Evolutionary conservation across 164 flowering plant genomes (phyloP).

Genomic region (Houttuynia cordata): DNA sequence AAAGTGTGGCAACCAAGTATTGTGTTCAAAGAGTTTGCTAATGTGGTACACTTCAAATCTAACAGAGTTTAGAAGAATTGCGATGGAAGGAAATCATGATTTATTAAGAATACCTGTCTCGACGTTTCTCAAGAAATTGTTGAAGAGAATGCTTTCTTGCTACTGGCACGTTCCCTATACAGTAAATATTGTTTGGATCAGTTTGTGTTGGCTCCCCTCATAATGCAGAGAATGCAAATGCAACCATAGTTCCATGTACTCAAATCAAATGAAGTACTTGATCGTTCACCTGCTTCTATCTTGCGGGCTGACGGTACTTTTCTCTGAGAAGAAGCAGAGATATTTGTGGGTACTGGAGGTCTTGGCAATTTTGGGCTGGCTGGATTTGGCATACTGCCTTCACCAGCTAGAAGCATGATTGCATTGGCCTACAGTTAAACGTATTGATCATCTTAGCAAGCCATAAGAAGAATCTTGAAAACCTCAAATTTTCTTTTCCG

Average conservation of each 20-base stretch:
- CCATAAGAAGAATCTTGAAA: no score
- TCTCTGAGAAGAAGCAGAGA: background rate
- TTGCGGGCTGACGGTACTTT: constrained; percentile 5
- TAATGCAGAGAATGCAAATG: no score
- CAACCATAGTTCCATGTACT: no score
- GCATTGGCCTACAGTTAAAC: constrained; percentile 13
- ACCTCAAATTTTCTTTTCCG: background rate
- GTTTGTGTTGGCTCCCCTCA: background rate
- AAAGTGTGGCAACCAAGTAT: no score
- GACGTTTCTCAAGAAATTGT: constrained; percentile 20
- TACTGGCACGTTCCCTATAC: constrained; percentile 12
- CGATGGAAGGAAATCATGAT: background rate
- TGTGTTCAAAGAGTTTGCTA: no score
- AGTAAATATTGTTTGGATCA: no score
- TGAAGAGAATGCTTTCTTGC: constrained; percentile 18
- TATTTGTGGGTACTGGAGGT: background rate
- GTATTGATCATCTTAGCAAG: no score
- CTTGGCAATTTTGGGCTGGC: background rate
- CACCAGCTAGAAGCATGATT: constrained; percentile 21
- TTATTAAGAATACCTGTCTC: constrained; percentile 15
- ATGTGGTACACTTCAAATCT: no score
- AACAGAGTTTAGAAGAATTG: no score
- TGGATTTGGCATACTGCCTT: constrained; percentile 3
- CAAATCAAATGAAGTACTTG: background rate
- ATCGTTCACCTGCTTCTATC: constrained; percentile 12